These are phyloP conservation scores for Syzygium grande DNA, from an alignment of 345 rosid genomes.

Conservation along the genomic window DNA sequence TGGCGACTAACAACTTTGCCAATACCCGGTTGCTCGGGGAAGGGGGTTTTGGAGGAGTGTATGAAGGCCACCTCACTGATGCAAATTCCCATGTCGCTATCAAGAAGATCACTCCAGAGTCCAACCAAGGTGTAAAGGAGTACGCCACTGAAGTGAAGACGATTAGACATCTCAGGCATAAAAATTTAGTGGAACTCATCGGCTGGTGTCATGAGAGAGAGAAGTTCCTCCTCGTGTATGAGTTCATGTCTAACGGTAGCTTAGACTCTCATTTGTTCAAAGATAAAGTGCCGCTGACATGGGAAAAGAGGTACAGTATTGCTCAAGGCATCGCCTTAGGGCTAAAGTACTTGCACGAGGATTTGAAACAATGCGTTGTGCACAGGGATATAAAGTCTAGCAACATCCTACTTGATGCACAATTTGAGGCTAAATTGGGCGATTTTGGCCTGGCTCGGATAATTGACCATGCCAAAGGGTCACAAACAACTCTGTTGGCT, in stretches of 20 bases:
- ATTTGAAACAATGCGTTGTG: constrained; percentile 15
- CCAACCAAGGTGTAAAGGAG: not conserved
- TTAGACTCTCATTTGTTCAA: constrained; percentile 1
- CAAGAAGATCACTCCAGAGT: not conserved
- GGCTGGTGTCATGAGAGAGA: not conserved
- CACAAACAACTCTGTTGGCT: constrained; percentile 8
- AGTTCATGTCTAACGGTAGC: constrained; percentile 6
- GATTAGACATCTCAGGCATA: not conserved
- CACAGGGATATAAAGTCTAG: constrained; percentile 28
- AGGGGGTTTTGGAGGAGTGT: not conserved
- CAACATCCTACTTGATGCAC: constrained; percentile 15
- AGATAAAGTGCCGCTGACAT: not conserved
- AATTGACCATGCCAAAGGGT: constrained; percentile 16
- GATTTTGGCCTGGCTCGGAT: constrained; percentile 34
- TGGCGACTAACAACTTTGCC: not conserved
- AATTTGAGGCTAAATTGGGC: constrained; percentile 20
- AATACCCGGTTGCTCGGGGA: not conserved
- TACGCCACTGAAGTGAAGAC: not conserved
- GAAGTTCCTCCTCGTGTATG: not conserved
- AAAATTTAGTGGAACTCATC: not conserved
- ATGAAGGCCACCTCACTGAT: not conserved
- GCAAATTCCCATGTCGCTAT: not conserved
- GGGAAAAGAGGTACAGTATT: constrained; percentile 12
- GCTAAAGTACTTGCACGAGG: constrained; percentile 9
- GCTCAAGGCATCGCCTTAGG: not conserved